Evolutionary conservation across 1,284 basidiomycete genomes (phyloP).

Genomic region (Irpex lacteus): DNA sequence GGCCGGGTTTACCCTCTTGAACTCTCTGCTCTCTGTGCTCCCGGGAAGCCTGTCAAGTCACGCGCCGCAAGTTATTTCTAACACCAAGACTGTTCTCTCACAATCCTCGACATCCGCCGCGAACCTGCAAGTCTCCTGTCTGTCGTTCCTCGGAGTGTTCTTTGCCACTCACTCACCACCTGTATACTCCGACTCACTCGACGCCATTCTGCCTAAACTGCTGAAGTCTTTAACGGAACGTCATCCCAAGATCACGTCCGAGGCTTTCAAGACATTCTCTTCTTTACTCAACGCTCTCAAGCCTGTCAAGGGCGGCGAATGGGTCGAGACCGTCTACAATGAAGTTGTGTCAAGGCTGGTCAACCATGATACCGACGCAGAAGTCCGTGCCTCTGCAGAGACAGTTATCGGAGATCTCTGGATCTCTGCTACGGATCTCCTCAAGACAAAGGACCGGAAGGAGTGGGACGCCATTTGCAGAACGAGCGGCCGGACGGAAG

Average conservation of each 20-base stretch:
- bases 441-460: conserved; percentile 55
- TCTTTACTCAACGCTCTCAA: conserved; percentile 62
- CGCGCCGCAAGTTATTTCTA: conserved; percentile 58
- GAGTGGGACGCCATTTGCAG: conserved; percentile 85
- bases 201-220: conserved; percentile 69
- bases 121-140: conserved; percentile 72
- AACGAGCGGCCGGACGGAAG: conserved; percentile 69
- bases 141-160: conserved; percentile 84
- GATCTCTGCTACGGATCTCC: conserved; percentile 78
- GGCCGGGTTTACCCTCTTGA: conserved; percentile 80
- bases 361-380: conserved; percentile 86
- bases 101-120: conserved; percentile 68
- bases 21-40: conserved; percentile 76
- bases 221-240: conserved; percentile 69
- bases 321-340: conserved; percentile 71
- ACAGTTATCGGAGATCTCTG: conserved; percentile 84
- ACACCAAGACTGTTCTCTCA: conserved; percentile 60
- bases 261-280: conserved; percentile 81
- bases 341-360: conserved; percentile 72
- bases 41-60: conserved; percentile 82
- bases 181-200: conserved; percentile 60
- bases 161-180: conserved; percentile 78
- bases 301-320: conserved; percentile 57
- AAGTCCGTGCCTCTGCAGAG: conserved; percentile 84
- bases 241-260: conserved; percentile 76